A percentile compares a stretch with the other conserved stretches of the same genome.
These are phyloP conservation scores for Letharia lupina DNA, from an alignment of 495 filamentous ascomycete genomes.

Conservation along the genomic window DNA sequence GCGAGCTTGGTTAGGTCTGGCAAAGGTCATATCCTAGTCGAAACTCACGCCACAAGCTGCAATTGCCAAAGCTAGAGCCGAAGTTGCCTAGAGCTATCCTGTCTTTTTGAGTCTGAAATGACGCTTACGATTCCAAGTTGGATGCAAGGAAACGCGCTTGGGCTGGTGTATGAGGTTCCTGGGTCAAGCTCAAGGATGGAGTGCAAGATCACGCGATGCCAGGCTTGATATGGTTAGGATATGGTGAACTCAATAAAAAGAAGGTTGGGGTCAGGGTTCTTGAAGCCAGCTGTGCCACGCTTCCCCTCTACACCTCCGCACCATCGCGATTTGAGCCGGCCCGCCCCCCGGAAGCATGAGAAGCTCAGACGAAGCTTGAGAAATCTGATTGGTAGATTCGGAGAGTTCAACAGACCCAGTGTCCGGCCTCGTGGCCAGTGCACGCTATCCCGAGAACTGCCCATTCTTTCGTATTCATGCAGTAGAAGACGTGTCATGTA, in stretches of 20 bases:
- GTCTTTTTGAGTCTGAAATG: not conserved
- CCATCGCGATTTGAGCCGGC: not conserved
- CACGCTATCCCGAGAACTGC: not conserved
- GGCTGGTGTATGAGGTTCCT: not conserved
- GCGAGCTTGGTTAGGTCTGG: too few relatives aligned
- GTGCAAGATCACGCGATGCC: not conserved
- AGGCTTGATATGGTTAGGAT: not conserved
- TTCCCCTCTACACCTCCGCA: not conserved
- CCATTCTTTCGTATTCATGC: too few relatives aligned
- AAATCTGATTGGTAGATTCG: not conserved
- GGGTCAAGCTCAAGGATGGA: not conserved
- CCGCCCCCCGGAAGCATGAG: not conserved
- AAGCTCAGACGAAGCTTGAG: not conserved
- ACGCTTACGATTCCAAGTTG: not conserved
- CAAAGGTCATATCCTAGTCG: too few relatives aligned
- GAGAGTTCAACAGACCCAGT: not conserved
- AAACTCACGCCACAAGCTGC: too few relatives aligned
- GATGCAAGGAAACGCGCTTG: too few relatives aligned
- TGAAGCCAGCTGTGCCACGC: not conserved
- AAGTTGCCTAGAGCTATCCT: too few relatives aligned
- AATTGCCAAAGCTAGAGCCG: too few relatives aligned
- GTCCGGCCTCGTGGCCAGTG: not conserved
- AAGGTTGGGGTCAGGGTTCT: too few relatives aligned
- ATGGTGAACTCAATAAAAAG: too few relatives aligned
- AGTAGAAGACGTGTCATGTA: not conserved